Conservation (phyloP, 2,329 filamentous ascomycete species). For the Penicillium vulpinum region DNA sequence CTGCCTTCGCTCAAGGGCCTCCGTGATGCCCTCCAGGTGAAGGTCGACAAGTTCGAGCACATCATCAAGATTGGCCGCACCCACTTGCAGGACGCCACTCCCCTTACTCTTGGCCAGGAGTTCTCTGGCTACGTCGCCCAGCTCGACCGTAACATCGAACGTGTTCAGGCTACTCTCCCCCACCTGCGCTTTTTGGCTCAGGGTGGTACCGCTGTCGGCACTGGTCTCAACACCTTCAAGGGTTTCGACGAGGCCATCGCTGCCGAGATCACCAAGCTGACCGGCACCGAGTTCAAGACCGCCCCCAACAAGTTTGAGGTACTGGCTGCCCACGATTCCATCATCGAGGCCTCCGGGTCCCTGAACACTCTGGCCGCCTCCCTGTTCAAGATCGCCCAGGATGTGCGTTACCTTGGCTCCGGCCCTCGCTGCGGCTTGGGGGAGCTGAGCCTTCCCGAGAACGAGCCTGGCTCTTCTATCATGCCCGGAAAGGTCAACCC, state of each 20-base stretch:
- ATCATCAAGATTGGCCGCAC: conserved; percentile 99
- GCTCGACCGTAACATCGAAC: conserved; percentile 85
- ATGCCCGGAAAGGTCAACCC: conserved; percentile 99
- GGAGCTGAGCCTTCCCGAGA: conserved; percentile 91
- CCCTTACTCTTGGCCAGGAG: conserved; percentile 91
- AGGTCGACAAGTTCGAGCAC: conserved; percentile 84
- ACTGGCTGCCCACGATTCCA: conserved; percentile 90
- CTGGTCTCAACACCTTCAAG: conserved; percentile 94
- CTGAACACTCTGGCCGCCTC: conserved; percentile 91
- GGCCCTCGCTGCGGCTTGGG: conserved; percentile 94
- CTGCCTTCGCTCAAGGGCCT: conserved; percentile 80
- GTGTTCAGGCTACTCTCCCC: conserved; percentile 78
- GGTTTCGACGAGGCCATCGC: conserved; percentile 95
- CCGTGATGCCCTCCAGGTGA: conserved; percentile 78
- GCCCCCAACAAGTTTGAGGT: conserved; percentile 99
- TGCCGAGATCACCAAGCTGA: conserved; percentile 86
- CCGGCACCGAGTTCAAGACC: conserved; percentile 88
- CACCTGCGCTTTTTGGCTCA: conserved; percentile 86
- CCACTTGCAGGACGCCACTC: conserved; percentile 95
- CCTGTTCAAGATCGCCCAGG: conserved; percentile 97
- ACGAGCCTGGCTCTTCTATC: conserved; percentile 96
- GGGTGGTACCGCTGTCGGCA: conserved; percentile 94
- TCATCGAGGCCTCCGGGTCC: conserved; percentile 89
- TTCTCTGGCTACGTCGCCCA: conserved; percentile 97
- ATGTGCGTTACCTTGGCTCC: conserved; percentile 94